These are phyloP conservation scores for Dacryopinax primogenitus DNA, from an alignment of 768 basidiomycete species.

Conservation along the genomic window DNA sequence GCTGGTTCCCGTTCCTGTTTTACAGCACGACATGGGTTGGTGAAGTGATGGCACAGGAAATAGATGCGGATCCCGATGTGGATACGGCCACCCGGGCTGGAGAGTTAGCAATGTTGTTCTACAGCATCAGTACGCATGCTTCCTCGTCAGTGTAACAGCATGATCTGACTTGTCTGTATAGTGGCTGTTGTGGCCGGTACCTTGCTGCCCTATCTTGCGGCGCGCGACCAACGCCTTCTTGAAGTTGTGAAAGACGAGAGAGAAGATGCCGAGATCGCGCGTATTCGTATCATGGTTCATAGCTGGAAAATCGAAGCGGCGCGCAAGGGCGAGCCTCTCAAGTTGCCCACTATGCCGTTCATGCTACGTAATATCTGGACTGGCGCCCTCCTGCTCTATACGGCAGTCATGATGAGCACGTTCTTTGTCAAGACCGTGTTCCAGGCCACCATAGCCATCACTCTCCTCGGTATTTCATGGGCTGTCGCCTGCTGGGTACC, in stretches of 20 bases:
- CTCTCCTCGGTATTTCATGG: constrained; percentile 86
- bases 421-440: constrained; percentile 64
- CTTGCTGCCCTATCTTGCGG: constrained; percentile 65
- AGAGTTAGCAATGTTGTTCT: constrained; percentile 77
- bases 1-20: constrained; percentile 96
- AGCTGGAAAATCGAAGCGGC: constrained; percentile 80
- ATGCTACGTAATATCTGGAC: constrained; percentile 90
- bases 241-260: constrained; percentile 50
- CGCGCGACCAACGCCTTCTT: constrained; percentile 68
- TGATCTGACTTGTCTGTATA: constrained; percentile 26
- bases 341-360: constrained; percentile 78
- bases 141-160: constrained; percentile 12
- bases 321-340: constrained; percentile 55
- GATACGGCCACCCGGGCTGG: constrained; percentile 78
- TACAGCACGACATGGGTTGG: constrained; percentile 91
- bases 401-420: constrained; percentile 60
- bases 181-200: constrained; percentile 78
- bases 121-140: constrained; percentile 59
- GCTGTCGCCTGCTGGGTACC: constrained; percentile 97
- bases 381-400: constrained; percentile 70
- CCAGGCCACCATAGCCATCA: constrained; percentile 70
- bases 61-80: constrained; percentile 56
- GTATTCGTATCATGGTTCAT: constrained; percentile 56
- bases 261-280: constrained; percentile 58
- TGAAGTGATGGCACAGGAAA: constrained; percentile 80